A percentile compares a stretch with the other conserved stretches of the same genome.
Evolutionary conservation across 352 stramenopile species (phyloP).

Genomic region (Pythium pyrilobum): DNA sequence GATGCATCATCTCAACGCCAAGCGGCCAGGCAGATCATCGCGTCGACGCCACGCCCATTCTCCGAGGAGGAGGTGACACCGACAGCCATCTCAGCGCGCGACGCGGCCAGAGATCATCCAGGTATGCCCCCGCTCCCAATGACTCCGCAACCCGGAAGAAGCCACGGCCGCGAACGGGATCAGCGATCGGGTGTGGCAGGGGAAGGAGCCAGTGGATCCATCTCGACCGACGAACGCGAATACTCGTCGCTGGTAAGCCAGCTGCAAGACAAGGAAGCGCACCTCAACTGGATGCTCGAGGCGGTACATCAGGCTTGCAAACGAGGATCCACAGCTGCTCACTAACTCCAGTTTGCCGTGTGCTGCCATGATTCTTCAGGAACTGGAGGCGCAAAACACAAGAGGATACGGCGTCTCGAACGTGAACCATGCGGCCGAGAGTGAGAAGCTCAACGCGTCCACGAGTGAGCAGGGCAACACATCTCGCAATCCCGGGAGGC

Average conservation of each 20-base stretch:
- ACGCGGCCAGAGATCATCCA: background rate
- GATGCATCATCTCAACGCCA: slow-evolving; percentile 6
- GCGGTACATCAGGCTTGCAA: slow-evolving; percentile 25
- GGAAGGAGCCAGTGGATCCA: background rate
- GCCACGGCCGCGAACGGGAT: background rate
- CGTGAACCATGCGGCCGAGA: background rate
- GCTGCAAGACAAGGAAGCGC: slow-evolving; percentile 54
- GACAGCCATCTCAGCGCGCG: background rate
- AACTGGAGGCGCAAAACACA: slow-evolving; percentile 71
- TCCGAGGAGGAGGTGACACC: slow-evolving; percentile 11
- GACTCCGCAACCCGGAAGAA: background rate
- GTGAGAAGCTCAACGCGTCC: background rate
- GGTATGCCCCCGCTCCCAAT: background rate
- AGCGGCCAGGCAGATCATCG: slow-evolving; percentile 12
- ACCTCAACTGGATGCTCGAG: slow-evolving; percentile 70
- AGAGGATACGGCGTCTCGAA: background rate
- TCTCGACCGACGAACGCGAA: slow-evolving; percentile 6
- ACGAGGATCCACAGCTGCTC: background rate
- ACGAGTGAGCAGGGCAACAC: background rate
- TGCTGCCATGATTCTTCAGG: slow-evolving; percentile 22
- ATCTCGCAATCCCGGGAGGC: no score
- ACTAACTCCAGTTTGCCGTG: background rate
- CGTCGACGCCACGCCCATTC: slow-evolving; percentile 2
- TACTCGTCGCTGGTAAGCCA: slow-evolving; percentile 32
- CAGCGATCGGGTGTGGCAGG: background rate